These are phyloP conservation scores for Corymbia citriodora DNA, from an alignment of 441 rosid species.

Conservation along the genomic window DNA sequence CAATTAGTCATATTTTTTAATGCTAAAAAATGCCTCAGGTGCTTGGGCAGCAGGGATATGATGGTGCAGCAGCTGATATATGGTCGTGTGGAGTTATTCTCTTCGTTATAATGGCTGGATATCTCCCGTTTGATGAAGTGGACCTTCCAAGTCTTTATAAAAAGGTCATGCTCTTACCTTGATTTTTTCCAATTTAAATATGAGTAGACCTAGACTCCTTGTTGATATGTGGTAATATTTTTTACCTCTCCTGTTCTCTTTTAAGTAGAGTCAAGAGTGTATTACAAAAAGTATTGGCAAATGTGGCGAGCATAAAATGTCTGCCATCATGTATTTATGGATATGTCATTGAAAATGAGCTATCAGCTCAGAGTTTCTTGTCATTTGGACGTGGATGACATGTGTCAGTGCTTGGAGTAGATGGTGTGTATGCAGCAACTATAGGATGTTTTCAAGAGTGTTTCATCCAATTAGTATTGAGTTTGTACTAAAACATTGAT, in stretches of 20 bases:
- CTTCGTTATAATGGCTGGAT: constrained; percentile 82
- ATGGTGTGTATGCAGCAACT: background rate
- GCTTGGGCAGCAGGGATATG: constrained; percentile 66
- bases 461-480: background rate
- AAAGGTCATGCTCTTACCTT: constrained; percentile 45
- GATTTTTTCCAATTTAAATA: background rate
- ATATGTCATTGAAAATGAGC: background rate
- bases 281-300: background rate
- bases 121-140: constrained; percentile 72
- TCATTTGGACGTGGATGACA: background rate
- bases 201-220: background rate
- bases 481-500: background rate
- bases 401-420: background rate
- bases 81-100: constrained; percentile 98
- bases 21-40: constrained; percentile 34
- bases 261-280: background rate
- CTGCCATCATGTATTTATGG: background rate
- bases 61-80: constrained; percentile 89
- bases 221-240: background rate
- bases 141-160: constrained; percentile 75
- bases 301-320: background rate
- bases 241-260: background rate
- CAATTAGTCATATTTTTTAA: background rate
- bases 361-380: background rate
- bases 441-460: background rate